phyloP scores from a whole-genome alignment of 371 early-diverging fungal species.

The Mortierella sp. region DNA sequence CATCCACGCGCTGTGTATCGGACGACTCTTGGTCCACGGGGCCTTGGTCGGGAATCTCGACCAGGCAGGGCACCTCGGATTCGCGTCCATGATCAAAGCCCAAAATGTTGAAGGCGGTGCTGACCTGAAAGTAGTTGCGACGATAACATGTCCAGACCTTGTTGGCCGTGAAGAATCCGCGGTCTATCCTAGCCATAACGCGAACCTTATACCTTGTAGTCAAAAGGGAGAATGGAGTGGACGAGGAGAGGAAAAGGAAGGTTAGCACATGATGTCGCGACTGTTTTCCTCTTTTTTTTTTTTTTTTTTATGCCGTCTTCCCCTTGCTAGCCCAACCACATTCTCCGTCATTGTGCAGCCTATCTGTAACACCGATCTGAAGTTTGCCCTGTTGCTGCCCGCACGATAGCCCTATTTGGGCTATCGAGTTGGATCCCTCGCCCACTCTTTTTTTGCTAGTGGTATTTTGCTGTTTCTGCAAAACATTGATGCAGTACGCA shows the following conservation, averaged over 20 bases:
- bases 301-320: neutral
- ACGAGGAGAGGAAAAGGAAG: neutral
- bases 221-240: neutral
- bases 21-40: too few relatives aligned
- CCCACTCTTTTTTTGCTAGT: too few relatives aligned
- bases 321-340: neutral
- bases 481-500: too few relatives aligned
- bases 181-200: constrained; percentile 72
- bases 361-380: too few relatives aligned
- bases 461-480: too few relatives aligned
- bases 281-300: neutral
- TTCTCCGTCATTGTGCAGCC: neutral
- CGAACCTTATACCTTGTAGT: constrained; percentile 49
- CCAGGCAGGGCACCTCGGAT: constrained; percentile 66
- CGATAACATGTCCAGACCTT: constrained; percentile 92
- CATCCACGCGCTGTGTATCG: too few relatives aligned
- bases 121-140: constrained; percentile 91
- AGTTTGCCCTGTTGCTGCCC: too few relatives aligned
- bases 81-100: constrained; percentile 58
- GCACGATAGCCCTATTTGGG: too few relatives aligned
- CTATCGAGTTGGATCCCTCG: too few relatives aligned
- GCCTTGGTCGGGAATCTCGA: constrained; percentile 49
- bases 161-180: constrained; percentile 80
- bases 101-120: constrained; percentile 69
- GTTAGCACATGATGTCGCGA: too few relatives aligned